These are phyloP conservation scores for Gynochthodes officinalis DNA, from an alignment of 257 asterid genomes.

Conservation along the genomic window DNA sequence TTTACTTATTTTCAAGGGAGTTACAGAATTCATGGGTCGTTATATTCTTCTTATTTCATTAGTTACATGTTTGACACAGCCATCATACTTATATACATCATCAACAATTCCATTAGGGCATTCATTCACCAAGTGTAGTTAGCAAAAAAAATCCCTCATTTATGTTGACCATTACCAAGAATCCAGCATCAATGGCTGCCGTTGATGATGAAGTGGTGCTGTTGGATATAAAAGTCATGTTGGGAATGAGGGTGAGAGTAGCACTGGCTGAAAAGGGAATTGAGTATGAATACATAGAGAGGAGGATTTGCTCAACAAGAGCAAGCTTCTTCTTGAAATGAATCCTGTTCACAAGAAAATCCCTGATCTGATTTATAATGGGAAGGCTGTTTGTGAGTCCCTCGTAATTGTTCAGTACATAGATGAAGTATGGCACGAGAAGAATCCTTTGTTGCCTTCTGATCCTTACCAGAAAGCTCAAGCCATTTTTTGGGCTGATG, in stretches of 20 bases:
- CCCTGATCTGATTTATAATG: conserved; percentile 54
- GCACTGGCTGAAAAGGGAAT: conserved; percentile 52
- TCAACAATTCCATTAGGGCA: too few relatives aligned
- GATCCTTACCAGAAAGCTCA: conserved; percentile 16
- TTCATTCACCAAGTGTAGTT: too few relatives aligned
- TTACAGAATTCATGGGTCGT: too few relatives aligned
- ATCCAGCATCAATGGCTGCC: conserved; percentile 26
- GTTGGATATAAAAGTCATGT: conserved; percentile 34
- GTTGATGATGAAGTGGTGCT: conserved; percentile 31
- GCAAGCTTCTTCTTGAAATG: conserved; percentile 39
- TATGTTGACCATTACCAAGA: not conserved
- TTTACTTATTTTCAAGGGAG: too few relatives aligned
- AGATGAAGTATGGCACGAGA: conserved; percentile 45
- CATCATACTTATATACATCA: too few relatives aligned
- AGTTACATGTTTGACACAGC: too few relatives aligned
- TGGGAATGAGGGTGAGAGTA: conserved; percentile 49
- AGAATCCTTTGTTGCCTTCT: conserved; percentile 7
- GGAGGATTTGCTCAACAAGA: conserved; percentile 43
- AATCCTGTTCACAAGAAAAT: conserved; percentile 56
- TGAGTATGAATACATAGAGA: conserved; percentile 34
- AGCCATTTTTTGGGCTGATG: conserved; percentile 18
- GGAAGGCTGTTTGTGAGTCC: conserved; percentile 56
- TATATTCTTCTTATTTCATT: too few relatives aligned
- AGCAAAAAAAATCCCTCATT: not conserved
- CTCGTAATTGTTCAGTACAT: conserved; percentile 49